Conservation (phyloP, 768 basidiomycete species). For the Xanthoconium stramineum region DNA sequence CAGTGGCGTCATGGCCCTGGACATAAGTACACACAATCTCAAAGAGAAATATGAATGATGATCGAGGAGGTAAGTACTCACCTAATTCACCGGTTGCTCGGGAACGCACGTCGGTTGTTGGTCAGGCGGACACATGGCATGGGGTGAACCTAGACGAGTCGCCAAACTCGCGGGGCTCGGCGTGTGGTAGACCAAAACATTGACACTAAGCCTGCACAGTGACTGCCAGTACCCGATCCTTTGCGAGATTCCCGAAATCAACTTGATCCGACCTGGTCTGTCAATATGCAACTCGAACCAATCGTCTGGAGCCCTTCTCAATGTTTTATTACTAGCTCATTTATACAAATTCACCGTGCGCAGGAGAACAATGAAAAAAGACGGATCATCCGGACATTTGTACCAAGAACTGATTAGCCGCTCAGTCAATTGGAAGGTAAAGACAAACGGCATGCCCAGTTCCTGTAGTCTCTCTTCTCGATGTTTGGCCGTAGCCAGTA, state of each 20-base stretch:
- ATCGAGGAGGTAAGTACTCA: conserved; percentile 17
- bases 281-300: not conserved
- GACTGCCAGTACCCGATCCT: too few relatives aligned
- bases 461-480: conserved; percentile 52
- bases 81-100: conserved; percentile 14
- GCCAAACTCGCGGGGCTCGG: not conserved
- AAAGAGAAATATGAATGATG: conserved; percentile 6
- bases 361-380: not conserved
- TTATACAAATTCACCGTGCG: not conserved
- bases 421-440: conserved; percentile 40
- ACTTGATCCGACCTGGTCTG: not conserved
- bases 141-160: not conserved
- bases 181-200: not conserved
- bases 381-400: conserved; percentile 18
- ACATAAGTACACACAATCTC: not conserved
- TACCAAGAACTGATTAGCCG: conserved; percentile 74
- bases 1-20: conserved; percentile 24
- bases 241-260: not conserved
- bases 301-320: not conserved
- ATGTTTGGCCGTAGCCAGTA: conserved; percentile 21
- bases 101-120: not conserved
- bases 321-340: not conserved
- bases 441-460: conserved; percentile 73
- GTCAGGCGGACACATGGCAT: not conserved
- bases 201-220: not conserved